Evolutionary conservation across 306 rosid species (phyloP), one percentile per base, ranked within the genome.

Genomic region (Quercus parvula): DNA sequence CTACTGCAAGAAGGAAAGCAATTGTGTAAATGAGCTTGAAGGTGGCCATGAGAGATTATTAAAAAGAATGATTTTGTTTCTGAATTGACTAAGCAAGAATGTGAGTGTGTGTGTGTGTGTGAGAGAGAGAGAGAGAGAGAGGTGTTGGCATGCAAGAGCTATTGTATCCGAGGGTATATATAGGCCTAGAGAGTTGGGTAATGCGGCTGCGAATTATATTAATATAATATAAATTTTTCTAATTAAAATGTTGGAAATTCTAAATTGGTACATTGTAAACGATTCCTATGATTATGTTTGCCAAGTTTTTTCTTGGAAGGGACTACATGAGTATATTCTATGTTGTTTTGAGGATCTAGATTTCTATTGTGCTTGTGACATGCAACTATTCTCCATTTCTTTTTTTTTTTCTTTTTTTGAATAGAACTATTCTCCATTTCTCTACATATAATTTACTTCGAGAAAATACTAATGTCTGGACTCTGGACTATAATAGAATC

Each of bases 281-380:
- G 79, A 41, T n/a, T 28, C 14, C 20, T 78, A 79, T 82, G 85
- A 77, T 84, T 46, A 51, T 80, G 89, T 72, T 77, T 83, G 86
- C 87, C 77, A 79, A 89, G 86, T 76, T 86, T 86, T 86, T 57
- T 77, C 52, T 76, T 71, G 71, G 30, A 11, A 33, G 76, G 56
- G 35, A 79, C 63, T 4, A 77, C 44, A 51, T 41, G 75, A 58
- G 84, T 79, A 77, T 82, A 81, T 84, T 82, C 72, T 11, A 5
- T 41, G 71, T 56, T 22, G 24, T 38, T 51, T 73, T 73, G 52
- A 55, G 81, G 62, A 55, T 33, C 46, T 71, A 22, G 56, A 71
- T 3, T 73, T 81, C 67, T 77, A 70, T 78, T 75, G 73, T 89
- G 86, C 91, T 88, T 83, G 91, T 73, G 55, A 76, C 92, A 84